These are phyloP conservation scores for Metschnikowia koreensis DNA, from an alignment of 805 yeast species.

Conservation along the genomic window DNA sequence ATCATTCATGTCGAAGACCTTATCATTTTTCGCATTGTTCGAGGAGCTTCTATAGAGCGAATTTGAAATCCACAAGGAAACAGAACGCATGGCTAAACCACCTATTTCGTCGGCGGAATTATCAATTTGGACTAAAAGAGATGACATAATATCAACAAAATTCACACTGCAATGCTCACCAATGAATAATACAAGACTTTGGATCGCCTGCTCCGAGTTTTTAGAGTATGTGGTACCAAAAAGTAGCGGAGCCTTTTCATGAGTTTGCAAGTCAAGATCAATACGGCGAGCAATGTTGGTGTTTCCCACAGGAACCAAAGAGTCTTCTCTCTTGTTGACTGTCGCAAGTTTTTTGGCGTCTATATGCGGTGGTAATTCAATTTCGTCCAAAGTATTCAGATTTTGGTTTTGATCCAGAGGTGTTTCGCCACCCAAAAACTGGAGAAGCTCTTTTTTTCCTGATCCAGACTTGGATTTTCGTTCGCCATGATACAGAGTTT, in stretches of 20 bases:
- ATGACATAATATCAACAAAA: conserved; percentile 14
- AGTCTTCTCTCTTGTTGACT: conserved; percentile 1
- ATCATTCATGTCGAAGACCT: conserved; percentile 16
- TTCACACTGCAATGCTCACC: conserved; percentile 4
- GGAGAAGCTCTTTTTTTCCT: conserved; percentile 16
- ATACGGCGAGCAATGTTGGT: conserved; percentile 1
- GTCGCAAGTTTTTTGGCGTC: conserved; percentile 30
- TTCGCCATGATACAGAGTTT: neutral
- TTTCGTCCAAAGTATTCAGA: conserved; percentile 29
- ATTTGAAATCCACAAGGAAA: conserved; percentile 36
- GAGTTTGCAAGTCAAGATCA: conserved; percentile 7
- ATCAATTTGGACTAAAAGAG: conserved; percentile 1
- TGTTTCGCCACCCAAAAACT: conserved; percentile 7
- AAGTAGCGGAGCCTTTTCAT: conserved; percentile 2
- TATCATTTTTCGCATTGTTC: neutral
- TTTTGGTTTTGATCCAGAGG: conserved; percentile 1
- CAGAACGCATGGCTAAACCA: neutral
- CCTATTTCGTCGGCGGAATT: neutral
- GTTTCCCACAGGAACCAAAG: neutral
- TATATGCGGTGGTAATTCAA: conserved; percentile 38
- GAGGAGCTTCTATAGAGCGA: conserved; percentile 10
- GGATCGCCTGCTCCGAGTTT: conserved; percentile 22
- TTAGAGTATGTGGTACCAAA: conserved; percentile 20
- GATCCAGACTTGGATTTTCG: neutral
- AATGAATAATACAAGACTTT: conserved; percentile 9